Evolutionary conservation across 345 rosid species (phyloP), one percentile per base, ranked within the genome.

Genomic region (Triadica sebifera): DNA sequence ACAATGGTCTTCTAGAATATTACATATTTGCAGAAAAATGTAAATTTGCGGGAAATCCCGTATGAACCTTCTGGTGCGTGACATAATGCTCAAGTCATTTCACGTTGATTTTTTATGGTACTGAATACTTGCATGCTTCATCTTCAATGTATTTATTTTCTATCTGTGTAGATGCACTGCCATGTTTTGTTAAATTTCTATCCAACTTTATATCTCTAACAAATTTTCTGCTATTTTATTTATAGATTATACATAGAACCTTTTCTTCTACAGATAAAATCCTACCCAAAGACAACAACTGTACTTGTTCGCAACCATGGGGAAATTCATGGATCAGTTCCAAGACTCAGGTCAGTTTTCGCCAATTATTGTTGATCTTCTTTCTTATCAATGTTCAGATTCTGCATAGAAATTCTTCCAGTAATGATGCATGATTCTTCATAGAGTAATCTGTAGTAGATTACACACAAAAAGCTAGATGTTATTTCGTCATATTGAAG

Each of bases 261-360:
- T 53, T 12, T 17, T 53, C 8, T 0, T 53, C 20, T 53, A n/a
- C 80, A 91, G 98, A 86, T 95, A 70, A 91, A 88, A 75, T 94
- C 88, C 2, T 91, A 91, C 81, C 99, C 98, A 69, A 93, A 89
- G 81, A 77, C 96, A 70, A 95, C 99, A 19, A 94, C 97, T 49
- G 98, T 95, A 60, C 93, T 95, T 81, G 98, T 95, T 70, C 91
- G 97, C 76, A 95, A 95, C 78, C 99, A 95, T 58, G 99, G 99
- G 99, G 98, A 77, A 97, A 95, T 79, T 84, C 98, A 65, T 95
- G 99, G 99, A 95, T 95, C 86, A 90, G 76, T 80, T 94, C 97
- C 76, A 95, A 95, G 86, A 95, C 98, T 51, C 97, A 95, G 99
- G 99, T 95, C 64, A 73, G 84, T 61, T 63, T 37, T 11, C 3